Evolutionary conservation across 2,329 filamentous ascomycete genomes (phyloP).

Genomic region (Colletotrichum sp.): DNA sequence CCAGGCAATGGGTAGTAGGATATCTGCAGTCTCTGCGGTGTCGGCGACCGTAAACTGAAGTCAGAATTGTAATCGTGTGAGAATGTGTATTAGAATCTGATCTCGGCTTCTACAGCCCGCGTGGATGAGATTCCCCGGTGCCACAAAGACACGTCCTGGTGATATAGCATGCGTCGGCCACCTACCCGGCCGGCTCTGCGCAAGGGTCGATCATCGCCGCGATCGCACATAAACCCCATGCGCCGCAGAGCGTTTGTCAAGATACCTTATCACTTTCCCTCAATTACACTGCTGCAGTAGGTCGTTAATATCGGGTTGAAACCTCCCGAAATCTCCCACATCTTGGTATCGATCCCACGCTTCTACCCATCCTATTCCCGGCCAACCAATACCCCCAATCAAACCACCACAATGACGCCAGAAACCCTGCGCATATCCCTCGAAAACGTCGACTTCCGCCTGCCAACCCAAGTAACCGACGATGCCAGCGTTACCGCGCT

Average conservation of each 20-base stretch:
- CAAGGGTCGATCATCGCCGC: not conserved
- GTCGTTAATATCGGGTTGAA: not conserved
- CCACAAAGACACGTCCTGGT: rapidly evolving
- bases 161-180: not conserved
- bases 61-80: rapidly evolving
- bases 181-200: not conserved
- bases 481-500: slow-evolving; percentile 4
- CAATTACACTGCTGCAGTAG: rapidly evolving
- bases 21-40: not conserved
- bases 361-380: not conserved
- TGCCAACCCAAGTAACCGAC: slow-evolving; percentile 9
- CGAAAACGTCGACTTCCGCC: slow-evolving; percentile 9
- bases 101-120: not conserved
- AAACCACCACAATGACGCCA: not conserved
- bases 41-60: rapidly evolving
- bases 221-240: not conserved
- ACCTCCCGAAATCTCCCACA: not conserved
- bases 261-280: not conserved
- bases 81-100: rapidly evolving
- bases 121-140: not conserved
- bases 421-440: not conserved
- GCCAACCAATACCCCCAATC: rapidly evolving
- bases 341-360: rapidly evolving
- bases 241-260: not conserved
- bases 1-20: not conserved